Conservation (phyloP, 2,329 filamentous ascomycete species). For the Alternaria consortialis region DNA sequence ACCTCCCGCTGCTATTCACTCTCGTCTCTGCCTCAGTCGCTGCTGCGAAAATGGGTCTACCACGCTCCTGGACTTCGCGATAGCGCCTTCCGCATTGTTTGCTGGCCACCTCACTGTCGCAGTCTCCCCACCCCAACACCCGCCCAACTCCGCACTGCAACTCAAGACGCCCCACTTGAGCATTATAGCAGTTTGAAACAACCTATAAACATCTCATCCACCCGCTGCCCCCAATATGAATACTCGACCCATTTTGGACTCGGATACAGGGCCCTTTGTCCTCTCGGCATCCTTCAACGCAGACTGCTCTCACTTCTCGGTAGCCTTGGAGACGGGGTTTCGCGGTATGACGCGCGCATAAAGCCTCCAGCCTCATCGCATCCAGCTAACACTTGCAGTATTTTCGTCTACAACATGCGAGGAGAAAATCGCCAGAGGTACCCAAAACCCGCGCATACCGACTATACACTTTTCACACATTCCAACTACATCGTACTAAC, state of each 20-base stretch:
- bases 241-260: constrained; percentile 84
- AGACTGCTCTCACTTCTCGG: constrained; percentile 84
- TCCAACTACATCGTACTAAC: constrained; percentile 21
- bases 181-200: not conserved
- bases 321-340: constrained; percentile 86
- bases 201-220: not conserved
- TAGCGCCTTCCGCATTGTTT: constrained; percentile 23
- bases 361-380: not conserved
- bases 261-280: constrained; percentile 75
- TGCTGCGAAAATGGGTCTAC: constrained; percentile 31
- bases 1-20: constrained; percentile 11
- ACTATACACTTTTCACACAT: not conserved
- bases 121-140: constrained; percentile 10
- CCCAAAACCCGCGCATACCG: not conserved
- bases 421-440: constrained; percentile 44
- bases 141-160: constrained; percentile 16
- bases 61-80: constrained; percentile 28
- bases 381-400: constrained; percentile 34
- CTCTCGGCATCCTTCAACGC: constrained; percentile 87
- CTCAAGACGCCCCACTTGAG: constrained; percentile 24
- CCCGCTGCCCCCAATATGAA: constrained; percentile 70
- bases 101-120: constrained; percentile 17
- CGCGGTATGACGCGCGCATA: constrained; percentile 68
- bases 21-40: constrained; percentile 19
- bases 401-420: constrained; percentile 45